A percentile compares a stretch with the other conserved stretches of the same genome.
These are phyloP conservation scores for Clonostachys rhizophaga DNA, from an alignment of 2,329 filamentous ascomycete species.

Conservation along the genomic window DNA sequence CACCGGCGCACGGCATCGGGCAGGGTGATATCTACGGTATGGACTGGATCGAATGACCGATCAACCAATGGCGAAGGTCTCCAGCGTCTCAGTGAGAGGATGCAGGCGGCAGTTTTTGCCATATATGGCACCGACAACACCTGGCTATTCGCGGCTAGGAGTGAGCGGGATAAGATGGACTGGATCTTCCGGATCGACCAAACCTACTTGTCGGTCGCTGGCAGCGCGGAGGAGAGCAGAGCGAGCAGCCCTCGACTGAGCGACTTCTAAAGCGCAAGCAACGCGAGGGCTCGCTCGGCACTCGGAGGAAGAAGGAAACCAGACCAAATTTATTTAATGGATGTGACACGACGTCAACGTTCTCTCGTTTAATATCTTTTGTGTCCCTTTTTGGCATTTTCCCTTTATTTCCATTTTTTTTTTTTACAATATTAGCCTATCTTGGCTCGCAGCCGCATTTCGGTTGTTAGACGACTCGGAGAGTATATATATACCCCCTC, in stretches of 20 bases:
- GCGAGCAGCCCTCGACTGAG: conserved; percentile 25
- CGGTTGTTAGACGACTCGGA: background rate
- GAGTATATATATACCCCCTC: background rate
- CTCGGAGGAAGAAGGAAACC: background rate
- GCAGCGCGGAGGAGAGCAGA: conserved; percentile 30
- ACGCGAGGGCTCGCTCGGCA: background rate
- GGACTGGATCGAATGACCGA: conserved; percentile 35
- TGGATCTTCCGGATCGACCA: conserved; percentile 97
- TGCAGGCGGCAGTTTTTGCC: conserved; percentile 77
- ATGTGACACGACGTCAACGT: conserved; percentile 4
- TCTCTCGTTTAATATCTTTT: background rate
- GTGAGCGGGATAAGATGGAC: conserved; percentile 88
- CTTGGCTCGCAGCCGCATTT: too few species aligned
- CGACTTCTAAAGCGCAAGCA: conserved; percentile 9
- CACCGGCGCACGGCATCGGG: conserved; percentile 47
- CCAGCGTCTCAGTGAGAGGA: conserved; percentile 49
- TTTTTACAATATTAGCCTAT: too few species aligned
- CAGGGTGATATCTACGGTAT: conserved; percentile 49
- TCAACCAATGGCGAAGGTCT: conserved; percentile 28
- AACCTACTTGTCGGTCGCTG: conserved; percentile 51
- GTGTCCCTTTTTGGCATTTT: background rate
- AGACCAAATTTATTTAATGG: background rate
- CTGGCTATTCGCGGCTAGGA: conserved; percentile 87
- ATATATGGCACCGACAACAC: conserved; percentile 93
- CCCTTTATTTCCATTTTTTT: background rate